Conservation (phyloP, 2,329 filamentous ascomycete genomes). For the Dryadomyces quercus-mongolicae region DNA sequence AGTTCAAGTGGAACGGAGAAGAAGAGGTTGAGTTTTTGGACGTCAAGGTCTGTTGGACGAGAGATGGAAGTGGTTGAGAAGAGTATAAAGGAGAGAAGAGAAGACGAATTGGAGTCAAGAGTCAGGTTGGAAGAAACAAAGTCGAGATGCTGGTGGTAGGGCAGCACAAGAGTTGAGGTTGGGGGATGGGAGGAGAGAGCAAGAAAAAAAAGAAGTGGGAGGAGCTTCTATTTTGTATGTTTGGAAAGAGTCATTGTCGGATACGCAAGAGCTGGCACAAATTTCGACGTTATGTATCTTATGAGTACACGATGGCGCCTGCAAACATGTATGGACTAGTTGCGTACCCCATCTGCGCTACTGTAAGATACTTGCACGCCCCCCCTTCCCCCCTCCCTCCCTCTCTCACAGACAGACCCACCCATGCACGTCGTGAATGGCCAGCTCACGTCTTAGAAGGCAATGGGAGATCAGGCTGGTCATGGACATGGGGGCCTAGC, state of each 20-base stretch:
- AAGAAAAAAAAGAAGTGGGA: conserved; percentile 7
- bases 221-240: conserved; percentile 13
- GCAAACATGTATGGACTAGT: conserved; percentile 8
- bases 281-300: conserved; percentile 1
- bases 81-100: not conserved
- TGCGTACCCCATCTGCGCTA: conserved; percentile 5
- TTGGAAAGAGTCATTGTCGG: conserved; percentile 5
- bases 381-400: not conserved
- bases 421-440: conserved; percentile 6
- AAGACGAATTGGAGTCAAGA: not conserved
- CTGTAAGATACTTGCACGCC: not conserved
- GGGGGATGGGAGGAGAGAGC: not conserved
- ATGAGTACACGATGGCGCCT: conserved; percentile 3
- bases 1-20: not conserved
- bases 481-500: not conserved
- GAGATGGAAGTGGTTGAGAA: not conserved
- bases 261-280: conserved; percentile 7
- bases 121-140: not conserved
- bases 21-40: not conserved
- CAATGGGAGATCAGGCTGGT: conserved; percentile 1
- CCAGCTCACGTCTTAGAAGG: conserved; percentile 1
- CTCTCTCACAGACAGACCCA: conserved; percentile 2
- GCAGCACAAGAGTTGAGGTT: not conserved
- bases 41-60: not conserved
- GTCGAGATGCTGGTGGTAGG: not conserved